Evolutionary conservation across 192 early-diverging fungal genomes (phyloP), one percentile per base, ranked within the genome.

Genomic region (Podila epicladia): DNA sequence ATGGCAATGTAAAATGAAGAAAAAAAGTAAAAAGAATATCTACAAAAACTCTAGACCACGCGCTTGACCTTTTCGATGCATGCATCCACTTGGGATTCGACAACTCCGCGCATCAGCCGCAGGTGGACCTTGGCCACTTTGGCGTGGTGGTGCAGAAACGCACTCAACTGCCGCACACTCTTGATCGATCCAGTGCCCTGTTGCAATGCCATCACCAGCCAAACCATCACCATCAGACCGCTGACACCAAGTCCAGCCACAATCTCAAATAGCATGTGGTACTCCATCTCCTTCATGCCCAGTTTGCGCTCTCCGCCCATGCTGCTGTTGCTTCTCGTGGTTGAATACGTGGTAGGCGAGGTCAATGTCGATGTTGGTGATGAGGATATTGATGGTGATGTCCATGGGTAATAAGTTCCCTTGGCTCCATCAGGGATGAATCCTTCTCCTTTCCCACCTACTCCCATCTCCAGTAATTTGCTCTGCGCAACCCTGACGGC

Each of bases 241-340:
- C 77, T 73, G n/a, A 65, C 62, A 4, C 60, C 49, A 19, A 80
- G 51, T 1, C 77, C 77, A 17, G 69, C 77, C 5, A 55, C 33
- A 12, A 80, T 48, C n/a, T 80, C 77, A 60, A 80, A 80, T 13
- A 73, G 20, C 8, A 80, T 71, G 22, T 73, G 35, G 37, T 63
- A 65, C 49, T 80, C 77, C 77, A 80, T 80, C 63, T 80, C 77
- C 9, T 53, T 60, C 71, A 80, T 80, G 4, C 71, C 77, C 9
- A 28, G 38, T 2, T 6, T 22, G 35, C 17, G 31, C 62, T 55
- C 53, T 26, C 53, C 53, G 20, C 53, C 24, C 6, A 51, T 65
- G n/a, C 26, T 65, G n/a, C 15, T 33, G n/a, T 45, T 22, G 38
- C n/a, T 64, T 33, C 12, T 29, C 24, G n/a, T 35, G 60, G 32